A percentile compares a stretch with the other conserved stretches of the same genome.
phyloP scores from a whole-genome alignment of 148 eudicot genomes.

The Spergularia bocconei region DNA sequence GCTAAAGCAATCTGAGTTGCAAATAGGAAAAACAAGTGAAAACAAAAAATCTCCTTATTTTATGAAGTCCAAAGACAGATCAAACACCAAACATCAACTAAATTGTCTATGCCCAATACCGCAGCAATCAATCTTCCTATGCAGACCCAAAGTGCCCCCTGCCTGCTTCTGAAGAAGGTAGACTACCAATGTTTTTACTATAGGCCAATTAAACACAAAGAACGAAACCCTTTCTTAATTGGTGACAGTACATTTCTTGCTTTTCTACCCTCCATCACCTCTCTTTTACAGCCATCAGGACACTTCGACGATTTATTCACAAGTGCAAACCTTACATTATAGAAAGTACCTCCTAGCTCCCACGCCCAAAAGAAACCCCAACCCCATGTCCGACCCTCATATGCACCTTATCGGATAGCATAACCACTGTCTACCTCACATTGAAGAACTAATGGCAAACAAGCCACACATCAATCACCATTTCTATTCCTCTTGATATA shows the following conservation, averaged over 20 bases:
- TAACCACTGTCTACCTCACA: constrained; percentile 1
- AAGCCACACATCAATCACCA: background rate
- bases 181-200: background rate
- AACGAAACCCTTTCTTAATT: background rate
- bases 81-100: background rate
- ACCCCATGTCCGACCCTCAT: background rate
- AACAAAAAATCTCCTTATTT: background rate
- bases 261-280: background rate
- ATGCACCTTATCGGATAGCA: background rate
- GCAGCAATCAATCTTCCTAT: background rate
- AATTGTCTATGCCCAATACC: background rate
- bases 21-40: background rate
- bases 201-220: background rate
- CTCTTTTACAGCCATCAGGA: background rate
- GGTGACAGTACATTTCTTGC: background rate
- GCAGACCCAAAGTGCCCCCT: background rate
- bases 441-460: background rate
- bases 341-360: background rate
- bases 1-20: constrained; percentile 1
- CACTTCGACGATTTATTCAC: background rate
- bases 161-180: too few species aligned
- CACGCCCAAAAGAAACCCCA: background rate
- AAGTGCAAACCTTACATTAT: background rate
- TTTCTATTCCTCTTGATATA: background rate
- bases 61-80: background rate